Conservation (phyloP, 1,284 basidiomycete species). For the Microstroma glucosiphilum region DNA sequence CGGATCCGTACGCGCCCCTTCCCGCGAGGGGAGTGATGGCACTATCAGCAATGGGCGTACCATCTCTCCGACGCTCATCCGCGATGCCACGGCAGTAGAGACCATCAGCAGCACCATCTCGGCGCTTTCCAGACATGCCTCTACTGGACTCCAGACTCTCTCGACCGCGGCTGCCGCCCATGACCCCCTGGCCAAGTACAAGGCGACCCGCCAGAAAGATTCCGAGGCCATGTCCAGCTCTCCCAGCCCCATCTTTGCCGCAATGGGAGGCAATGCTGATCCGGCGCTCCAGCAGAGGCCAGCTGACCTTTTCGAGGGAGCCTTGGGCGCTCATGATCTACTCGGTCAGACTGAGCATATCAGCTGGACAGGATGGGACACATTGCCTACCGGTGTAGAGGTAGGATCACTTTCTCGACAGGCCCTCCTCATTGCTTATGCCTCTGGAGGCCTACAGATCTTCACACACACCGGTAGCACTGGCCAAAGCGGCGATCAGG, state of each 20-base stretch:
- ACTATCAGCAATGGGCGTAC: neutral
- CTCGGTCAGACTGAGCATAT: neutral
- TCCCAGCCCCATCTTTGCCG: constrained; percentile 1
- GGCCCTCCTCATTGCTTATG: constrained; percentile 1
- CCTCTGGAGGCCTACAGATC: neutral
- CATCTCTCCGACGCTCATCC: neutral
- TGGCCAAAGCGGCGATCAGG: neutral
- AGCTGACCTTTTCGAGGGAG: neutral
- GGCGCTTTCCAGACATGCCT: neutral
- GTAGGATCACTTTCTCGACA: neutral
- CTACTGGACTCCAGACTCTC: neutral
- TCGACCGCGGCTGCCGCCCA: neutral
- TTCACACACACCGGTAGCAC: neutral
- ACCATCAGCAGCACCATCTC: neutral
- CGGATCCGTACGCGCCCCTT: neutral
- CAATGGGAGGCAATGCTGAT: neutral
- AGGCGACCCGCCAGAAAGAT: neutral
- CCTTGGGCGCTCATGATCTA: neutral
- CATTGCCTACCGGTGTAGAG: neutral
- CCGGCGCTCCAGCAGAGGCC: too few relatives aligned
- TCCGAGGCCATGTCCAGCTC: neutral
- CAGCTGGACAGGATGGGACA: neutral
- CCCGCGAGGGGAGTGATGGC: neutral
- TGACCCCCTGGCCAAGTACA: neutral
- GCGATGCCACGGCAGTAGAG: neutral